Base-by-base conservation (phyloP, 768 basidiomycete genomes). In the Dioszegia aurantiaca region DNA sequence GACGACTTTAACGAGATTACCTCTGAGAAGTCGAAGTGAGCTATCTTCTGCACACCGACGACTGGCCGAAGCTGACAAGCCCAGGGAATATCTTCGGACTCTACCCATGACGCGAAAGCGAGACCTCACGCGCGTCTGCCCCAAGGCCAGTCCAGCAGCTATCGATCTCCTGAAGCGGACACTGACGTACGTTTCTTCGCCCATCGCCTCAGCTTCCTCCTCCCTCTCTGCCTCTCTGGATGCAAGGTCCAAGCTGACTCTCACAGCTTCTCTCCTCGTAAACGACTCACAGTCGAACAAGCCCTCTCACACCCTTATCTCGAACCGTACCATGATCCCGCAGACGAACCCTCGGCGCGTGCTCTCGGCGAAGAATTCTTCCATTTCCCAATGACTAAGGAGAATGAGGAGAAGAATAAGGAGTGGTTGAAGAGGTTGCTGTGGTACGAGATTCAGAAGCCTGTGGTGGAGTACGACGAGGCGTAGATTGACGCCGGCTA, bases 1-100 rank as follows among this genome's bases (percentile, higher is more conserved):
- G 93, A 95, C 68, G 92, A 95, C 70, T 94, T 95, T 75, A 90
- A 94, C 64, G 90, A 89, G 5, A 94, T 94, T 70, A 89, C 86
- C 19, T 87, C 88, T 3, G 80, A 82, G 8, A 77, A 87, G 43
- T 85, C 88, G 17, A 75, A 74, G 74, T 77, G 47, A 62, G 72
- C 67, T 26, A 3, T 6, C 47, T 8, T 12, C 23, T 33, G 19
- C 28, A 11, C 39, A 16, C 19, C 21, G 16, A 27, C 30, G 5
- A 2, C 54, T n/a, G n/a, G n/a, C n/a, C n/a, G 28, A 14, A 31
- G 26, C 40, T 43, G 55, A 42, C 23, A 33, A 27, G 39, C 33
- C 19, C 52, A 54, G 24, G 47, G 36, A 21, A 17, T 58, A 36
- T 19, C 36, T 49, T 64, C 86, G 91, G 1, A 88, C 90, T 0